Percentiles rank a stretch among this genome's conserved stretches.
Conservation (phyloP, 2,329 filamentous ascomycete species). For the Metarhizium album region DNA sequence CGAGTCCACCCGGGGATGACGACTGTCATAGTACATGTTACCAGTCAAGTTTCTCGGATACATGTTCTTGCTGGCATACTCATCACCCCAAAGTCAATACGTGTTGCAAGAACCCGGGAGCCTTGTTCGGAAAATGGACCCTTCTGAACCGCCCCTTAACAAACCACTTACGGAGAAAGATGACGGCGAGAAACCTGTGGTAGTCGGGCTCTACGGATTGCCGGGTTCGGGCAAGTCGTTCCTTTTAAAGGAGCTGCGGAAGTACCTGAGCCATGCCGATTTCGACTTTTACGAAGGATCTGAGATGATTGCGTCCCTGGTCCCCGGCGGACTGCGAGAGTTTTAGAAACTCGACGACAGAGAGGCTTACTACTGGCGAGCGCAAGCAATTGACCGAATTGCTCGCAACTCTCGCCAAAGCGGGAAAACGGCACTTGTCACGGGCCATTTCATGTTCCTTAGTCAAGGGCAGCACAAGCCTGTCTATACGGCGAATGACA, state of each 20-base stretch:
- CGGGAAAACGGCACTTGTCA: slow-evolving; percentile 33
- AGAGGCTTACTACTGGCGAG: slow-evolving; percentile 28
- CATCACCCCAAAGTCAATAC: too few species aligned
- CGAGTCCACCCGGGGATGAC: not conserved
- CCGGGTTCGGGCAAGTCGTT: slow-evolving; percentile 42
- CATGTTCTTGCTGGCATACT: too few species aligned
- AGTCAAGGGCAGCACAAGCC: slow-evolving; percentile 18
- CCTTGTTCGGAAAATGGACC: not conserved
- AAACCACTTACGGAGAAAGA: not conserved
- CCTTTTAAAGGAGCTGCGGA: slow-evolving; percentile 29
- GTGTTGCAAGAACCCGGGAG: too few species aligned
- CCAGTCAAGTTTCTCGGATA: not conserved
- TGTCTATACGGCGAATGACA: slow-evolving; percentile 35
- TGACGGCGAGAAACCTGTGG: slow-evolving; percentile 19
- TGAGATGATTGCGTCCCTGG: slow-evolving; percentile 29
- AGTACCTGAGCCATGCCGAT: slow-evolving; percentile 18
- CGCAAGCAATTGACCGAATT: slow-evolving; percentile 35
- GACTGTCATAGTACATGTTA: not conserved
- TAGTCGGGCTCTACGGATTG: slow-evolving; percentile 45
- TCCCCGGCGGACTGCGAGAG: slow-evolving; percentile 33
- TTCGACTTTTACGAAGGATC: slow-evolving; percentile 45
- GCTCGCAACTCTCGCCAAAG: slow-evolving; percentile 21
- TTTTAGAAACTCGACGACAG: slow-evolving; percentile 31
- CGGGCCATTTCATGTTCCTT: slow-evolving; percentile 49
- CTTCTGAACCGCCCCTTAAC: not conserved